A percentile compares a stretch with the other conserved stretches of the same genome.
Evolutionary conservation across 1,139 yeast genomes (phyloP).

Genomic region (Suhomyces wounanorum): DNA sequence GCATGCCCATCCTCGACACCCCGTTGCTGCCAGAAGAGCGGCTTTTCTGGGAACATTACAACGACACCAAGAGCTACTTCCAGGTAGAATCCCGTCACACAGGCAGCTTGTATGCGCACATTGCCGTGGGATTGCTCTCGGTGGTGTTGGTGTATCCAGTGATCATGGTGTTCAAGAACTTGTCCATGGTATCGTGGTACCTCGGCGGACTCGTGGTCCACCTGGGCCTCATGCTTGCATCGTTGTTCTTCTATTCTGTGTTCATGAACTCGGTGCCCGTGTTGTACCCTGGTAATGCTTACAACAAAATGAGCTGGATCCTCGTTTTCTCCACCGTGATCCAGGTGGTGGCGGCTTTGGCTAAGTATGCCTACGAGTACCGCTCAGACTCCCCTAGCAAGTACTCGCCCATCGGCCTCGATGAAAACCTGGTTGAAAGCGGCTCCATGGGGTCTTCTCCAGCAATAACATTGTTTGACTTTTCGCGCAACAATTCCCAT

Average conservation of each 20-base stretch:
- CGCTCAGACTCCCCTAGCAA: background rate
- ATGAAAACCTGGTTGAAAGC: constrained; percentile 5
- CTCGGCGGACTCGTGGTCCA: constrained; percentile 59
- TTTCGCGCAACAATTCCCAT: constrained; percentile 17
- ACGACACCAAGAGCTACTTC: constrained; percentile 72
- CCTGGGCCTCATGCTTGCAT: constrained; percentile 43
- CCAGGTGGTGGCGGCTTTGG: constrained; percentile 56
- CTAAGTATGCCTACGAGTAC: constrained; percentile 22
- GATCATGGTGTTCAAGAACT: constrained; percentile 62
- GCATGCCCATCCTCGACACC: constrained; percentile 74
- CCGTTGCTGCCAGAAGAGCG: constrained; percentile 70
- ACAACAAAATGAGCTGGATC: constrained; percentile 64
- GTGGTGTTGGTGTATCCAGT: constrained; percentile 70
- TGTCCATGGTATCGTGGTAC: constrained; percentile 54
- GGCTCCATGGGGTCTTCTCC: constrained; percentile 28
- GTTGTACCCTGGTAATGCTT: constrained; percentile 77
- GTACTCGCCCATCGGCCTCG: constrained; percentile 18
- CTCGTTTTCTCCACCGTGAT: constrained; percentile 52
- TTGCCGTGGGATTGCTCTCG: constrained; percentile 45
- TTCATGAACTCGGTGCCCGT: constrained; percentile 64
- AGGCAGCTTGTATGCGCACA: constrained; percentile 60
- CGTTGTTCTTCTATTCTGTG: constrained; percentile 59
- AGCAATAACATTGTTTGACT: constrained; percentile 42
- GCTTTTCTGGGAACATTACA: constrained; percentile 75
- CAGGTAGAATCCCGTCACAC: constrained; percentile 53